phyloP scores from a whole-genome alignment of 169 alveolate genomes.

The Perkinsus chesapeaki region DNA sequence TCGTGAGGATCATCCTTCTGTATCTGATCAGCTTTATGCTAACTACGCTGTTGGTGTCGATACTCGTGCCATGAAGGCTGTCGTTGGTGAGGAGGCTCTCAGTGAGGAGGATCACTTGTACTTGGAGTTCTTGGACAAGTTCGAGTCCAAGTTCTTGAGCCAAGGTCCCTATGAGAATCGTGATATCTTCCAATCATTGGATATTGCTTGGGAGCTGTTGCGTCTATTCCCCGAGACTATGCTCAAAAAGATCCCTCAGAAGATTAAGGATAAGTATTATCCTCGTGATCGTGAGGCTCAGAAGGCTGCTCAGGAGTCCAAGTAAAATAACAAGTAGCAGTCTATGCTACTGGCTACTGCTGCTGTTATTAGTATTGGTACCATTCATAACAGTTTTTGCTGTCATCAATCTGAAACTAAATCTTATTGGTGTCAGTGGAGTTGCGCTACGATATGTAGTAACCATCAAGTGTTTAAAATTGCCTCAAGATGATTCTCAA shows the following conservation, averaged over 20 bases:
- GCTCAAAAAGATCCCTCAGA: slow-evolving; percentile 84
- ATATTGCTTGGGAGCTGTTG: slow-evolving; percentile 95
- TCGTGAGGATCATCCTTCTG: slow-evolving; percentile 99
- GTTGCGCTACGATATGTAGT: not conserved
- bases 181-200: slow-evolving; percentile 92
- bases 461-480: not conserved
- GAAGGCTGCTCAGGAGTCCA: not conserved
- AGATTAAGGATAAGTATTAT: slow-evolving; percentile 28
- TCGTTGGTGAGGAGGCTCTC: slow-evolving; percentile 99
- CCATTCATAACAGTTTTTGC: not conserved
- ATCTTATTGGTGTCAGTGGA: not conserved
- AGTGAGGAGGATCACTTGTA: slow-evolving; percentile 92
- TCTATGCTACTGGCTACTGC: too few relatives aligned
- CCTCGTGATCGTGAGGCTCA: slow-evolving; percentile 14
- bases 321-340: not conserved
- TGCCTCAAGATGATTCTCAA: not conserved
- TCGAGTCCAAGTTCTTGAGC: slow-evolving; percentile 91
- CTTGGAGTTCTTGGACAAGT: slow-evolving; percentile 96
- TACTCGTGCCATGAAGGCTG: slow-evolving; percentile 99
- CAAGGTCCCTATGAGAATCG: slow-evolving; percentile 97
- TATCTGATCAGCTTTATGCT: slow-evolving; percentile 97
- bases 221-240: slow-evolving; percentile 97
- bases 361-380: not conserved
- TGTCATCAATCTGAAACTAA: not conserved
- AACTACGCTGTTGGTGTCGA: slow-evolving; percentile 99